Evolutionary conservation across 2,329 filamentous ascomycete genomes (phyloP), one percentile per base, ranked within the genome.

Genomic region (Dactylellina parvicollis): DNA sequence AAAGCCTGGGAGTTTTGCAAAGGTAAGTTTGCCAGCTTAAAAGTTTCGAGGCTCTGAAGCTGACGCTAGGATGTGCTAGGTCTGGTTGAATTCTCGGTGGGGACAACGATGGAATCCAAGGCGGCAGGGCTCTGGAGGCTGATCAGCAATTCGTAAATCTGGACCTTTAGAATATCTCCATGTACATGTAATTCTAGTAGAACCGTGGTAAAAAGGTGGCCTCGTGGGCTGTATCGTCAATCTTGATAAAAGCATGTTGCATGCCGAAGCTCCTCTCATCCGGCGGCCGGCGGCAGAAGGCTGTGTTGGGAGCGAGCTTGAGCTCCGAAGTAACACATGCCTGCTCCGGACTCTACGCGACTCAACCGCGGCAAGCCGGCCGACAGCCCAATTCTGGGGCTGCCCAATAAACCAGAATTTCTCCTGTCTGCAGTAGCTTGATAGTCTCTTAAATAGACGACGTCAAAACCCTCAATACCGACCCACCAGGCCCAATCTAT

Each of bases 1-100:
- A 82, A 83, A 56, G 88, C 87, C n/a, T 92, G 88, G 87, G 82
- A 85, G 64, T 90, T 90, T 77, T 84, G 85, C 0, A 85, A 82
- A 72, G 76, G 77, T n/a, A n/a, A n/a, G n/a, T 75, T 57, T 10
- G 72, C 46, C 16, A 7, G 18, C 44, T 12, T 12, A 10, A 34
- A 18, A 18, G 2, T 20, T 34, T 46, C 22, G 30, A 30, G 49
- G 22, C n/a, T 22, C 24, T 22, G 8, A 44, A 20, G 22, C 16
- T 38, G n/a, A 36, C 28, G 7, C 7, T 54, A 24, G 4, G 10
- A 24, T 20, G 3, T 24, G 8, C 12, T 55, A 72, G 67, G 67
- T 9, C 18, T 72, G 34, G 67, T 72, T 22, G 59, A 72, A 34
- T 72, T 72, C 18, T 72, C 67, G 2, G 59, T 60, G 26, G 67